Evolutionary conservation across 805 yeast genomes (phyloP).

Genomic region (Ogataea allantospora): DNA sequence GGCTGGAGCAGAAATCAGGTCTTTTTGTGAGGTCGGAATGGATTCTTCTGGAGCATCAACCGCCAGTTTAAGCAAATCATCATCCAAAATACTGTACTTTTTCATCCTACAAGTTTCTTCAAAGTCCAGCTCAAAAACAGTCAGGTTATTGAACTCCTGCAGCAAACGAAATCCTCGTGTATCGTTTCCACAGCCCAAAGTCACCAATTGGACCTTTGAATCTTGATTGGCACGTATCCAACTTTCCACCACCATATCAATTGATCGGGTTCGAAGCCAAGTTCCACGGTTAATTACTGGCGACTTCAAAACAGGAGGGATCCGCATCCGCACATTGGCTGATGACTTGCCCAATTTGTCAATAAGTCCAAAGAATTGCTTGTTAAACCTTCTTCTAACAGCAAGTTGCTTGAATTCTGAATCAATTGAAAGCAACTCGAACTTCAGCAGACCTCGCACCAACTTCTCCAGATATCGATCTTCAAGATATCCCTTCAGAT

Average conservation of each 20-base stretch:
- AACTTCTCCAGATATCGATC: conserved; percentile 38
- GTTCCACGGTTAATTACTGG: conserved; percentile 76
- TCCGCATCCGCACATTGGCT: not conserved
- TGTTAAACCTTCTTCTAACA: conserved; percentile 37
- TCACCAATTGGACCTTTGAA: conserved; percentile 49
- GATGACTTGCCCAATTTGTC: conserved; percentile 3
- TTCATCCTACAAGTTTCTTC: conserved; percentile 52
- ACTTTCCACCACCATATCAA: conserved; percentile 44
- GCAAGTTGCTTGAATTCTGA: conserved; percentile 36
- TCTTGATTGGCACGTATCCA: conserved; percentile 36
- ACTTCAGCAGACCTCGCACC: conserved; percentile 36
- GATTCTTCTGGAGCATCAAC: conserved; percentile 21
- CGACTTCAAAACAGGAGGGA: conserved; percentile 34
- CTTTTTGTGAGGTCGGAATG: conserved; percentile 15
- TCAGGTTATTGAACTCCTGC: conserved; percentile 31
- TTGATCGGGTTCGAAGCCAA: conserved; percentile 54
- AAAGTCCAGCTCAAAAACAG: conserved; percentile 65
- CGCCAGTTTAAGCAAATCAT: conserved; percentile 29
- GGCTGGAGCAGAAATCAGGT: conserved; percentile 28
- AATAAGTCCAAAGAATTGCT: conserved; percentile 36
- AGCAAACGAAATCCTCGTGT: conserved; percentile 60
- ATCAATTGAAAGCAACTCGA: conserved; percentile 39
- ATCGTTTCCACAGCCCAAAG: conserved; percentile 82
- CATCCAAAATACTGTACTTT: conserved; percentile 42
- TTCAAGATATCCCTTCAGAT: conserved; percentile 45